Evolutionary conservation across 164 flowering plant genomes (phyloP).

Genomic region (Piper betle): DNA sequence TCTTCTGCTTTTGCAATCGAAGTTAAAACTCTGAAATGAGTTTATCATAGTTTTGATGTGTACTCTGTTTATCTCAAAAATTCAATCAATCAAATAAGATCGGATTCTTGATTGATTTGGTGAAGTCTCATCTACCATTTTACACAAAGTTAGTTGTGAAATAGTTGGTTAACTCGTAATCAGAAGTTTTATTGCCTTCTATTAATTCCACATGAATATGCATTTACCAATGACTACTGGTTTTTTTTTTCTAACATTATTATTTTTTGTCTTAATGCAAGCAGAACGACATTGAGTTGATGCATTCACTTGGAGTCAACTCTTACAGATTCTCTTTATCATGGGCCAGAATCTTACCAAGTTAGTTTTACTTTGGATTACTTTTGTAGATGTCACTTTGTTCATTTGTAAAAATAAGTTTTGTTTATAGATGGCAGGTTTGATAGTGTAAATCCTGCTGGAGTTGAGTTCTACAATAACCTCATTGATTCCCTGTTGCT

Average conservation of each 20-base stretch:
- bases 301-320: constrained; percentile 48
- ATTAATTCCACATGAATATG: not conserved
- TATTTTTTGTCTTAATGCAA: not conserved
- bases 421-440: constrained; percentile 35
- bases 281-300: constrained; percentile 33
- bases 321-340: constrained; percentile 62
- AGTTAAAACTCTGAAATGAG: not conserved
- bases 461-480: constrained; percentile 35
- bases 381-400: not conserved
- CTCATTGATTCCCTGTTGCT: constrained; percentile 39
- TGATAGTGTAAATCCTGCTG: constrained; percentile 36
- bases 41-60: not conserved
- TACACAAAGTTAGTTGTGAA: too few species aligned
- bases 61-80: not conserved
- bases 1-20: not conserved
- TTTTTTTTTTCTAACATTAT: not conserved
- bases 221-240: not conserved
- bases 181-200: not conserved
- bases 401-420: not conserved
- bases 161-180: too few species aligned
- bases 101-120: too few species aligned
- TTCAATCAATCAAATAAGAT: too few species aligned
- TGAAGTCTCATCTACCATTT: too few species aligned
- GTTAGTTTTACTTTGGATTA: not conserved
- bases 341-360: constrained; percentile 65